Conservation (phyloP, 78 protist genomes). For the Dictyostelium firmibasis region DNA sequence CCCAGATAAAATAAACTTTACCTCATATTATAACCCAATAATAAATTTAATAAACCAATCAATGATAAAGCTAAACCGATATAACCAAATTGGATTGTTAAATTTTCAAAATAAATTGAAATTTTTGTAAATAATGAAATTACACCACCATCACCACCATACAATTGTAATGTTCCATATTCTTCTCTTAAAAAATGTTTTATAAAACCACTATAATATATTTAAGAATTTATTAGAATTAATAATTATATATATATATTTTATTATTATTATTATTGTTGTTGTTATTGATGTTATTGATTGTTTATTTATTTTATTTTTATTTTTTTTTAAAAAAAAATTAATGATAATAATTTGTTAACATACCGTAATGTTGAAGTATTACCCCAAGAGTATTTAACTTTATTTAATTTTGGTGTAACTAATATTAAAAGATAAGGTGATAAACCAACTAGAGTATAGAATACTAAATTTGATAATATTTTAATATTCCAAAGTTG, state of each 20-base stretch:
- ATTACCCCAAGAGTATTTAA: conserved; percentile 74
- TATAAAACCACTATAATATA: conserved; percentile 72
- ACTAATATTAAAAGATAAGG: conserved; percentile 81
- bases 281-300: background rate
- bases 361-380: conserved; percentile 61
- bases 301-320: no score
- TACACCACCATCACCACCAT: conserved; percentile 63
- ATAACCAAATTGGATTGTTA: conserved; percentile 3
- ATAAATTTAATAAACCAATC: conserved; percentile 22
- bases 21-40: conserved; percentile 43
- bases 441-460: conserved; percentile 62
- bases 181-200: conserved; percentile 88
- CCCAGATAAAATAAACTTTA: background rate
- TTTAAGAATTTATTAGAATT: no score
- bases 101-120: background rate
- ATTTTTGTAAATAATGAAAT: conserved; percentile 11
- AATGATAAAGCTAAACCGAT: conserved; percentile 35
- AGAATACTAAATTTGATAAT: background rate
- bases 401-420: conserved; percentile 18
- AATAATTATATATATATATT: no score
- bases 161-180: conserved; percentile 86
- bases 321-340: no score
- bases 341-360: no score
- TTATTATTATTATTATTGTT: background rate
- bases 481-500: conserved; percentile 15